Conservation (phyloP, 768 basidiomycete genomes). For the Tubosaeta brunneosetosa region DNA sequence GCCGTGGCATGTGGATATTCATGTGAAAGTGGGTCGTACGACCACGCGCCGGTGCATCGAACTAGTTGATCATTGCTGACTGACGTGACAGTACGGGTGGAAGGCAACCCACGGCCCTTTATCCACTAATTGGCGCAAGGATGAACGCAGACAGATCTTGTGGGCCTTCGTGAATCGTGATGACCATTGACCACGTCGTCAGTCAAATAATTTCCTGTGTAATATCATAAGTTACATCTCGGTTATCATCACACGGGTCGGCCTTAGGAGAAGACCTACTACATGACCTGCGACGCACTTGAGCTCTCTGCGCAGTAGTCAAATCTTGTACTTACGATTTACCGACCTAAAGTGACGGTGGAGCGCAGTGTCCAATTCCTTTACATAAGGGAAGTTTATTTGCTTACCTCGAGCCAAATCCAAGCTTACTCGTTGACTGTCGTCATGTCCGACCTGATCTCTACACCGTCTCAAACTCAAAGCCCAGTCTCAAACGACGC, state of each 20-base stretch:
- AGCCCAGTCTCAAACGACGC: constrained; percentile 16
- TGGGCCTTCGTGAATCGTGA: too few species aligned
- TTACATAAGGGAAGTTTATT: too few species aligned
- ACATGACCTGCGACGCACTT: background rate
- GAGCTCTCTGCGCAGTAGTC: background rate
- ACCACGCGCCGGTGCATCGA: background rate
- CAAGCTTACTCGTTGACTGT: background rate
- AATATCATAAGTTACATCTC: too few species aligned
- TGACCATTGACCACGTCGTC: background rate
- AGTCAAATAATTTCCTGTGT: too few species aligned
- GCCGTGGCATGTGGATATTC: background rate
- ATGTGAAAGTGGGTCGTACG: too few species aligned
- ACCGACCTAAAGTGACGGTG: background rate
- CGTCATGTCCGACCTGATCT: constrained; percentile 22
- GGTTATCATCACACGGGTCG: too few species aligned
- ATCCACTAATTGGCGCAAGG: too few species aligned
- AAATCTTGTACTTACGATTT: background rate
- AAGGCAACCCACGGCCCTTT: too few species aligned
- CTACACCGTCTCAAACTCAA: constrained; percentile 20
- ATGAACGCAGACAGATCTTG: too few species aligned
- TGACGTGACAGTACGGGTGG: too few species aligned
- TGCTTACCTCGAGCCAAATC: too few species aligned
- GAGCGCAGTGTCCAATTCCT: too few species aligned
- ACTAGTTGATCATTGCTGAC: background rate
- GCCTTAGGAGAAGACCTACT: background rate